phyloP scores from a whole-genome alignment of 2,329 filamentous ascomycete genomes.

The Fusarium cicatricum region DNA sequence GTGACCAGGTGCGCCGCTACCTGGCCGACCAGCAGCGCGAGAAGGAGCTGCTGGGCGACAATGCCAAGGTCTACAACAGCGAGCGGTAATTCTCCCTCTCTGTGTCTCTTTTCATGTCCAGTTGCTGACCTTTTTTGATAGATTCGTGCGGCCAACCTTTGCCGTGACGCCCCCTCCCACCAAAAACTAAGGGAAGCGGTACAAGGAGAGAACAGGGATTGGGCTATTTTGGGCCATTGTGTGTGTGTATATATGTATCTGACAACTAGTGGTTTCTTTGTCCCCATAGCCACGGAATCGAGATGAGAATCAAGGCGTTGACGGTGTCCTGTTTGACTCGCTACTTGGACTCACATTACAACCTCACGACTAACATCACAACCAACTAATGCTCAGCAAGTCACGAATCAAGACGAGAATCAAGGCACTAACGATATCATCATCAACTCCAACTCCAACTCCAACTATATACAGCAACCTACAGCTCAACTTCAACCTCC shows the following conservation, averaged over 20 bases:
- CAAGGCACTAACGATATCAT: too few species aligned
- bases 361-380: background rate
- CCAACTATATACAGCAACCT: background rate
- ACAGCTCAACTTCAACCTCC: conserved; percentile 11
- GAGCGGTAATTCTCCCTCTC: conserved; percentile 71
- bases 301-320: conserved; percentile 26
- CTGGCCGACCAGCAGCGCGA: conserved; percentile 88
- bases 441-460: background rate
- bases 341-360: too few species aligned
- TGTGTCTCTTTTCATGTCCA: background rate
- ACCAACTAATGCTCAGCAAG: background rate
- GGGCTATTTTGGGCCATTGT: background rate
- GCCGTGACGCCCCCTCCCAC: conserved; percentile 72
- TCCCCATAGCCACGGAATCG: conserved; percentile 17
- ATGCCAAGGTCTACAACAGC: conserved; percentile 85
- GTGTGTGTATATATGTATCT: conserved; percentile 41
- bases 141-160: conserved; percentile 84
- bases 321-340: too few species aligned
- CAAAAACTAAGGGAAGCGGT: conserved; percentile 66
- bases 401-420: too few species aligned
- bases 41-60: conserved; percentile 86
- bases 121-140: conserved; percentile 44
- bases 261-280: conserved; percentile 19
- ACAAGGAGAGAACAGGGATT: background rate
- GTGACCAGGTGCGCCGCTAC: conserved; percentile 88